These are phyloP conservation scores for Aspergillus flavus DNA, from an alignment of 2,329 filamentous ascomycete species.

Conservation along the genomic window DNA sequence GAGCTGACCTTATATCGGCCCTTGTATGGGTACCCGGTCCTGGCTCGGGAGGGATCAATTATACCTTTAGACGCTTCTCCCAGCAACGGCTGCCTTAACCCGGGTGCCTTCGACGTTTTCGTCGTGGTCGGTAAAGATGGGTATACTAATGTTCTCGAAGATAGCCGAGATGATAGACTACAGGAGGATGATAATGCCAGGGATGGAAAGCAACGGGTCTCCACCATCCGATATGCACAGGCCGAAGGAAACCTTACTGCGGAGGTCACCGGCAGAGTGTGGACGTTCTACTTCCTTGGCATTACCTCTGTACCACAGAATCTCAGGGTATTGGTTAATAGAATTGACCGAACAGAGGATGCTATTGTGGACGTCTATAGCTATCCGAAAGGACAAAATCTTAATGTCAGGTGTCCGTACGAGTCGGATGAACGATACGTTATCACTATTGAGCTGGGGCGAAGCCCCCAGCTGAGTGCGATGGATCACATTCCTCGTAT, in stretches of 20 bases:
- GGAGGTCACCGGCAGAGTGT: neutral
- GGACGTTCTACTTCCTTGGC: slow-evolving; percentile 7
- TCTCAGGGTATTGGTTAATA: slow-evolving; percentile 21
- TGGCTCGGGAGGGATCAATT: slow-evolving; percentile 60
- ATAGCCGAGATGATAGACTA: slow-evolving; percentile 30
- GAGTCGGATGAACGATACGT: slow-evolving; percentile 28
- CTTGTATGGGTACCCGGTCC: slow-evolving; percentile 55
- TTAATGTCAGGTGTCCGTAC: slow-evolving; percentile 21
- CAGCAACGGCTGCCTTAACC: slow-evolving; percentile 22
- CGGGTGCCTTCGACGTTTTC: slow-evolving; percentile 20
- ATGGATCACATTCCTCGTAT: slow-evolving; percentile 22
- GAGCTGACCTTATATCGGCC: slow-evolving; percentile 55
- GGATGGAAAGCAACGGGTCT: neutral
- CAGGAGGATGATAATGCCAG: neutral
- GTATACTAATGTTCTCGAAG: slow-evolving; percentile 54
- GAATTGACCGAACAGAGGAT: slow-evolving; percentile 21
- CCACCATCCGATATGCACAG: slow-evolving; percentile 24
- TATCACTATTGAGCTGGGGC: slow-evolving; percentile 42
- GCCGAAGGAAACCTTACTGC: slow-evolving; percentile 13
- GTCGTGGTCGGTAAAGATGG: slow-evolving; percentile 51
- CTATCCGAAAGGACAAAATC: slow-evolving; percentile 21
- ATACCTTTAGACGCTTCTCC: slow-evolving; percentile 54
- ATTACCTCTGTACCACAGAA: neutral
- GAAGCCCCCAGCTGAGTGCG: slow-evolving; percentile 31
- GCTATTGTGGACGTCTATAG: slow-evolving; percentile 12